Base-by-base conservation (phyloP, 768 basidiomycete species). In the Tylopilus vinaceipallidus region DNA sequence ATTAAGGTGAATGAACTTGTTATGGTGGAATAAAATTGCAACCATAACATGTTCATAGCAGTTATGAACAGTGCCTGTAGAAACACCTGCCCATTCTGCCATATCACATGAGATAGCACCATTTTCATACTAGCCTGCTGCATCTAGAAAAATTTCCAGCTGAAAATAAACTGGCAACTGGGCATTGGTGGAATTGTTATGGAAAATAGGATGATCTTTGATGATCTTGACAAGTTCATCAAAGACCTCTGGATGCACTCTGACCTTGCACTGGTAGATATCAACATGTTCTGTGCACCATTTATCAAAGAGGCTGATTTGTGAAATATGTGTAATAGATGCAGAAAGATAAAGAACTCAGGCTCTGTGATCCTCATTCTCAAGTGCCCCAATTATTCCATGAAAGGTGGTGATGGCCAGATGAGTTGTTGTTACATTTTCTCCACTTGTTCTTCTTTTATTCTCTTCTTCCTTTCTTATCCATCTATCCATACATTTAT, bases 81-180 rank as follows among this genome's bases (percentile, higher is more conserved):
- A 52, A 23, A 51, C 35, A 4, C 63, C 61, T 24, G 63, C 57
- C 42, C 49, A 50, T 4, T 54, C 42, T 26, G 59, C 58, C 20
- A 64, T 47, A 45, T 65, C 66, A 11, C 60, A 22, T 11, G 46
- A 40, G 1, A 49, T 50, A 2, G 47, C 51, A 2, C 46, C 47
- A 45, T 60, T 60, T 0, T 45, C 42, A 24, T 26, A 54, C 16
- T 70, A 65, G 1, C 69, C 65, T 29, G 58, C 49, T 7, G 54
- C 41, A 45, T 11, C 58, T 53, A 26, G 43, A 22, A 55, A 74
- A 67, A 17, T 70, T 61, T 20, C 63, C 44, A 20, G 51, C 45
- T 72, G 71, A 3, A 55, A 46, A 8, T 60, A 53, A 23, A 71
- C 52, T 1, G 64, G 63, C 1, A 64, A 50, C 42, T 70, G 67